phyloP scores from a whole-genome alignment of 768 basidiomycete species.

The Hortiboletus flavorubellus region DNA sequence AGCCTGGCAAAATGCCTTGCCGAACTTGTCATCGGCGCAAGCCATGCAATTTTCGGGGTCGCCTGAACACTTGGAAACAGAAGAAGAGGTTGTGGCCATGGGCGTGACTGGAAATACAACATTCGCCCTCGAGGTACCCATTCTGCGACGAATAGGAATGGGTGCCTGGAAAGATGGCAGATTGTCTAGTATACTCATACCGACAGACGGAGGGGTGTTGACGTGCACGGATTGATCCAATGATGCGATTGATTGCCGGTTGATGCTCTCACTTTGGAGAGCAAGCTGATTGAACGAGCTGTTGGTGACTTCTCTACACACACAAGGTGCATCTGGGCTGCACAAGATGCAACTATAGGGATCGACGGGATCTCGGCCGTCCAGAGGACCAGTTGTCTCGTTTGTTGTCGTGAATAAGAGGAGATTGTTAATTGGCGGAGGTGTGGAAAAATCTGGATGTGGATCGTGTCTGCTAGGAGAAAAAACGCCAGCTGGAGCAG shows the following conservation, averaged over 20 bases:
- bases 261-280: constrained; percentile 11
- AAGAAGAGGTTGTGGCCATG: constrained; percentile 28
- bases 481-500: constrained; percentile 25
- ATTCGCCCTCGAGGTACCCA: constrained; percentile 36
- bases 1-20: constrained; percentile 82
- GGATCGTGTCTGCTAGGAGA: constrained; percentile 32
- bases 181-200: constrained; percentile 67
- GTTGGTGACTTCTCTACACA: constrained; percentile 61
- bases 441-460: constrained; percentile 31
- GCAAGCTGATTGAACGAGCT: constrained; percentile 10
- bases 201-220: constrained; percentile 26
- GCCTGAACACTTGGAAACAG: constrained; percentile 62
- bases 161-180: constrained; percentile 79
- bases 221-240: constrained; percentile 28
- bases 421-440: constrained; percentile 28
- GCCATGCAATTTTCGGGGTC: constrained; percentile 85
- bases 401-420: constrained; percentile 37
- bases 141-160: constrained; percentile 70
- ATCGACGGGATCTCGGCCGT: constrained; percentile 30
- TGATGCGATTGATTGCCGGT: constrained; percentile 13
- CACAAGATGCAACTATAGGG: constrained; percentile 68
- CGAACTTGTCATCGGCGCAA: constrained; percentile 82
- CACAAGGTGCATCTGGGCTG: constrained; percentile 62
- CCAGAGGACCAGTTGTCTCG: constrained; percentile 32
- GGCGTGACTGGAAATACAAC: constrained; percentile 54